Conservation (phyloP, 805 yeast genomes). For the Candida nitratophila region DNA sequence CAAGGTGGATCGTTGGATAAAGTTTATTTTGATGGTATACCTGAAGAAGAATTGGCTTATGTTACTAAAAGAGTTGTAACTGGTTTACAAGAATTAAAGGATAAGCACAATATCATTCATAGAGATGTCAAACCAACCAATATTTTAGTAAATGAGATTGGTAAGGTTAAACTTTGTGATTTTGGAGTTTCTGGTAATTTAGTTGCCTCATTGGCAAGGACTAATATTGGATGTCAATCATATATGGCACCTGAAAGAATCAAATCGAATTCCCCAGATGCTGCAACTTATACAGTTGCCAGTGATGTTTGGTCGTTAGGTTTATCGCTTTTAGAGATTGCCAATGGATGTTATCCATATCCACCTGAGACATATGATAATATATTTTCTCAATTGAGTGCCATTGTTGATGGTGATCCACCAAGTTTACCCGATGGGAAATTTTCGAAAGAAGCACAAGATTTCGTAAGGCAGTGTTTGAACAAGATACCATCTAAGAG, state of each 20-base stretch:
- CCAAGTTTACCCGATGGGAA: conserved; percentile 61
- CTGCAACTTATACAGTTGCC: conserved; percentile 80
- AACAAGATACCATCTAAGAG: conserved; percentile 75
- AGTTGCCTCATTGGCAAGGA: conserved; percentile 90
- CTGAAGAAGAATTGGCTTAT: conserved; percentile 73
- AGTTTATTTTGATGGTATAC: conserved; percentile 66
- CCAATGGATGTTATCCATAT: conserved; percentile 91
- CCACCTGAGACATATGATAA: conserved; percentile 90
- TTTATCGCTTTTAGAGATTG: conserved; percentile 76
- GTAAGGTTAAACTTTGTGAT: conserved; percentile 90
- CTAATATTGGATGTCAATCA: conserved; percentile 95
- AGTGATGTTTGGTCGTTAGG: conserved; percentile 96
- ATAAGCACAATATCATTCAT: conserved; percentile 86
- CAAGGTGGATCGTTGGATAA: conserved; percentile 93
- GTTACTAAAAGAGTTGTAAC: conserved; percentile 72
- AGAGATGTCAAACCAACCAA: conserved; percentile 97
- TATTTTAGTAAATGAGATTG: conserved; percentile 66
- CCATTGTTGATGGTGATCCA: conserved; percentile 94
- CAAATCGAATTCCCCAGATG: conserved; percentile 65
- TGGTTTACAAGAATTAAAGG: conserved; percentile 81
- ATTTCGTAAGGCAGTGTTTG: conserved; percentile 71
- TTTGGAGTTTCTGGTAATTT: conserved; percentile 94
- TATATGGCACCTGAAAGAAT: conserved; percentile 99
- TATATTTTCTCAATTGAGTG: conserved; percentile 87
- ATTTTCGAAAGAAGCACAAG: conserved; percentile 71